Percentiles rank a stretch among this genome's conserved stretches.
Evolutionary conservation across 176 grass and related monocot genomes (phyloP).

Genomic region (Juncus inflexus): DNA sequence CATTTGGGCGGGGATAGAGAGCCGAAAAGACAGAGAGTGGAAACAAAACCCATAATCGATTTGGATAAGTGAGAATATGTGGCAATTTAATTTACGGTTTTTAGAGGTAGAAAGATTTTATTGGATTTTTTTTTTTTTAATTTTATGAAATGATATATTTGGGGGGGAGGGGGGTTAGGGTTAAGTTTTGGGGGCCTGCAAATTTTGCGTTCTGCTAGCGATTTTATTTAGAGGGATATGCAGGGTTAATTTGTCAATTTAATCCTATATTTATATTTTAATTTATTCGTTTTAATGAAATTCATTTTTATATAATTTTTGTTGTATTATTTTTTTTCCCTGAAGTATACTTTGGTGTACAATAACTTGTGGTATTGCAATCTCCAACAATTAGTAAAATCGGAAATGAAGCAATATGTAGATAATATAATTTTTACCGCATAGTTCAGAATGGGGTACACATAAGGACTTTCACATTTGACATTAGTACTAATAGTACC

Average conservation of each 20-base stretch:
- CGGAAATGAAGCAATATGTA: too few species aligned
- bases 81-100: not conserved
- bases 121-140: conserved; percentile 4
- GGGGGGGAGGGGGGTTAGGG: not conserved
- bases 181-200: conserved; percentile 13
- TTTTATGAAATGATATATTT: conserved; percentile 8
- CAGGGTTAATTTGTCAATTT: conserved; percentile 15
- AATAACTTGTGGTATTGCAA: too few species aligned
- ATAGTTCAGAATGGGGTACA: too few species aligned
- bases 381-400: too few species aligned
- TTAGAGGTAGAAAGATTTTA: conserved; percentile 17
- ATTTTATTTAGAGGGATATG: conserved; percentile 21
- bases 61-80: conserved; percentile 44
- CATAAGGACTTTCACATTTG: too few species aligned
- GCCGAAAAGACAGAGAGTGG: conserved; percentile 47
- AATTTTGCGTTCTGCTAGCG: conserved; percentile 17
- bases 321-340: too few species aligned
- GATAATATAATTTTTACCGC: too few species aligned
- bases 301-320: too few species aligned
- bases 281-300: too few species aligned
- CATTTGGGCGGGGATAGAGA: conserved; percentile 65
- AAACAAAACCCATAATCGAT: conserved; percentile 37
- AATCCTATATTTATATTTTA: too few species aligned
- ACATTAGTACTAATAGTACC: too few species aligned
- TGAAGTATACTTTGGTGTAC: too few species aligned